Evolutionary conservation across 2,329 filamentous ascomycete genomes (phyloP), one percentile per base, ranked within the genome.

Genomic region (Colletotrichum costaricense): DNA sequence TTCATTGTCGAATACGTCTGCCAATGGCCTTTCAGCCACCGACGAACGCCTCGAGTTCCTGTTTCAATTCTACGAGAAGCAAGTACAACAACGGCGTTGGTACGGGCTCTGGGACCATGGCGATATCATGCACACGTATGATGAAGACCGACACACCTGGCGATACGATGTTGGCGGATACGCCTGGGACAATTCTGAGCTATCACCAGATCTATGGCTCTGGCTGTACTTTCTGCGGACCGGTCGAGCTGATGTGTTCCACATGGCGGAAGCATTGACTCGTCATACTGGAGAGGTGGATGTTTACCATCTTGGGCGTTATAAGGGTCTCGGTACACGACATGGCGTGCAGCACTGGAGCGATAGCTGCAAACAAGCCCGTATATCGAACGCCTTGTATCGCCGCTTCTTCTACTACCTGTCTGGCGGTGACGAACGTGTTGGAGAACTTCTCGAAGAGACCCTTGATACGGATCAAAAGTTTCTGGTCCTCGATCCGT

Each of bases 111-210:
- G 87, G 79, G 89, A 92, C 72, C 84, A 90, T 67, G 90, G 90
- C 2, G 90, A 92, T 75, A 84, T 92, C 54, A 89, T 90, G 84
- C 90, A 92, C 76, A 88, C 89, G 0, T 92, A 92, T 73, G 90
- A 92, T 63, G 75, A 78, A 0, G 86, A 91, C 77, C 83, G 90
- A 5, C 90, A 92, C 74, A 84, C 83, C 1, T 92, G 90, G 90
- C 85, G 89, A 1, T 92, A 92, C 69, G 90, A 92, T 58, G 79
- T 92, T 22, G 90, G 90, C 4, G 90, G 90, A 0, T 92, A 89
- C 71, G 90, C 89, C 0, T 92, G 90, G 90, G 90, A 92, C 62
- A 92, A 92, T 77, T 90, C 88, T 0, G 90, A 92, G 77, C 83
- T 92, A 0, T 92, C 90, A 0, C 88, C 90, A 0, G 90, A 92